Evolutionary conservation across 192 early-diverging fungal species (phyloP), one percentile per base, ranked within the genome.

Genomic region (Umbelopsis sp.): DNA sequence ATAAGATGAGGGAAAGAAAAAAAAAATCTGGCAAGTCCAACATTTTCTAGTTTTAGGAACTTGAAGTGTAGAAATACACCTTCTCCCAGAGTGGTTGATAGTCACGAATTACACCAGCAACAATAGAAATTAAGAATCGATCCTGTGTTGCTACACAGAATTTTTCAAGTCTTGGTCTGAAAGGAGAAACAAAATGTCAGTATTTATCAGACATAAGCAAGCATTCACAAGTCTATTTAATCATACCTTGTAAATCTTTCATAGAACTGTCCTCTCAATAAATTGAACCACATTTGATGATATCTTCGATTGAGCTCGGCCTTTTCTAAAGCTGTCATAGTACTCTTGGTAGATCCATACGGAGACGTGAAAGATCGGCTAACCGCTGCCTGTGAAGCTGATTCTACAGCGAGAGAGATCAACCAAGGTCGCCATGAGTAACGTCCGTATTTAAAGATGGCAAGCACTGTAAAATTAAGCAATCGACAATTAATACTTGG

Each of bases 61-160:
- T 16, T 6, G 88, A 83, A 5, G 90, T 97, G 78, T 97, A 97
- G 74, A 95, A 97, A 79, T 97, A 92, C 71, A 93, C 88, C 51
- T 87, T 87, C 81, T 97, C 90, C 93, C 93, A 95, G 24, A 97
- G 82, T 7, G 94, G 93, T 75, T 93, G 89, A 78, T 97, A 97
- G 79, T 97, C 95, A 25, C 86, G 86, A 44, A 96, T 80, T 47
- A 96, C 52, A 43, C 69, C 88, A 50, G 88, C 88, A 25, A 93
- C 82, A 71, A 96, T 82, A 17, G 90, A 92, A 47, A 96, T 84
- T 49, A 96, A 74, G 52, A 91, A 90, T 81, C 89, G 93, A 71
- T 87, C 89, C 69, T 81, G 82, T n/a, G 88, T 85, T 52, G 86
- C 82, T 62, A 88, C 80, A 54, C 89, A 88, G 38, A 92, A 83